Base-by-base conservation (phyloP, 768 basidiomycete genomes). In the Phaeotremella fagi region DNA sequence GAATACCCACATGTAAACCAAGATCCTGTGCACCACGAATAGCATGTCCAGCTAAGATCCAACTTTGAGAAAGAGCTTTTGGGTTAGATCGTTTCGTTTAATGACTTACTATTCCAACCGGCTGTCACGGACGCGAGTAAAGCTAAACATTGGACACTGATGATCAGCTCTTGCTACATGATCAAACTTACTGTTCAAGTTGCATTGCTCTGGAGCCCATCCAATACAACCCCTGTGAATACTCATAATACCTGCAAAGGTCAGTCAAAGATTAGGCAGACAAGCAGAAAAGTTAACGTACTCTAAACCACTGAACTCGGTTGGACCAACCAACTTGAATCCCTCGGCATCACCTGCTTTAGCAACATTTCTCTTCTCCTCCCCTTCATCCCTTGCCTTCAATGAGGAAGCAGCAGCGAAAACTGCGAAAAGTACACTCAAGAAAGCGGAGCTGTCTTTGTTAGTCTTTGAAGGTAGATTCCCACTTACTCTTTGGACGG, bases 21-120 rank as follows among this genome's bases (percentile, higher is more conserved):
- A 90, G 78, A 76, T 91, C 89, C 74, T 91, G 89, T 2, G 86
- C 89, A 56, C 82, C 83, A 57, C 89, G 84, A 45, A 90, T 83
- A 26, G 87, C 89, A 73, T 91, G 89, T 38, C 89, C 89, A 50
- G 90, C 82, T 55, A 90, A 79, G 57, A 90, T 81, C 90, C 90
- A 91, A 31, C 88, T 88, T 74, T 90, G 90, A 4, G 89, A 88
- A 28, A 91, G 80, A 70, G 54, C 54, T 55, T n/a, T 3, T 29
- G 16, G 36, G 1, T 9, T 28, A 35, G 33, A 35, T n/a, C 33
- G 9, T 14, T 22, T 14, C 18, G 26, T 6, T 41, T n/a, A 16
- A n/a, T 26, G 7, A 49, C 54, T 33, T 23, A 55, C 89, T 89
- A 66, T 91, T 91, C 65, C 90, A 80, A 42, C 89, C 89, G 71